Base-by-base conservation (phyloP, 495 filamentous ascomycete species). In the Podospora fimiseda region DNA sequence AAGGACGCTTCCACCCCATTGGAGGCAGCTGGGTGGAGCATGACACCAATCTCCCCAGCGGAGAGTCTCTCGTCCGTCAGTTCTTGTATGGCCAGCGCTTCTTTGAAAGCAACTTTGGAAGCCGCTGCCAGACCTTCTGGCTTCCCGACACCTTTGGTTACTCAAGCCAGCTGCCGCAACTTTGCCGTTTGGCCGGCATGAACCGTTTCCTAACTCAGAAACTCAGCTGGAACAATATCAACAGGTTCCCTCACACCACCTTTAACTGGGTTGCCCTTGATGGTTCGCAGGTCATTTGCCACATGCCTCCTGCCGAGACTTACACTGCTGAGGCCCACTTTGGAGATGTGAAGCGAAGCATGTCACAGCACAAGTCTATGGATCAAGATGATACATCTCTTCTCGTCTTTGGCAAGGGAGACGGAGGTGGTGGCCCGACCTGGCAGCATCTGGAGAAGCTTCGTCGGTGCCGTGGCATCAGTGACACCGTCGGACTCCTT, bases 21-120 rank as follows among this genome's bases (percentile, higher is more conserved):
- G 93, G 93, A 51, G 93, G 93, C 39, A 96, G 90, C 68, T 98
- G 93, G 93, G 93, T 98, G 15, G 93, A 98, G 60, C 93, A 98
- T 64, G 93, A 98, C 62, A 98, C 93, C 37, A 98, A 98, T 67
- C 76, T 98, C 76, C 93, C 93, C 0, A 89, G 89, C 57, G 93
- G 93, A 36, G 93, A 98, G 69, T 95, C 92, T 4, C 77, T 98
- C 19, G 84, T 92, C 46, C 82, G 93, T n/a, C 93, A 98, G 62
- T 98, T 98, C 61, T 63, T 97, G 24, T 95, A 94, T 56, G 90
- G 90, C 22, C 93, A 98, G 65, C 80, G 93, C 24, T 94, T 90
- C 70, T 98, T 94, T 59, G 86, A 98, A 65, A 90, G 88, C 64
- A 82, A 87, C 54, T 98, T 98, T 68, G 93, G 93, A 21, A 81